Percentiles rank a stretch among this genome's conserved stretches.
These are phyloP conservation scores for Microdochium paspali DNA, from an alignment of 2,329 filamentous ascomycete genomes.

Conservation along the genomic window DNA sequence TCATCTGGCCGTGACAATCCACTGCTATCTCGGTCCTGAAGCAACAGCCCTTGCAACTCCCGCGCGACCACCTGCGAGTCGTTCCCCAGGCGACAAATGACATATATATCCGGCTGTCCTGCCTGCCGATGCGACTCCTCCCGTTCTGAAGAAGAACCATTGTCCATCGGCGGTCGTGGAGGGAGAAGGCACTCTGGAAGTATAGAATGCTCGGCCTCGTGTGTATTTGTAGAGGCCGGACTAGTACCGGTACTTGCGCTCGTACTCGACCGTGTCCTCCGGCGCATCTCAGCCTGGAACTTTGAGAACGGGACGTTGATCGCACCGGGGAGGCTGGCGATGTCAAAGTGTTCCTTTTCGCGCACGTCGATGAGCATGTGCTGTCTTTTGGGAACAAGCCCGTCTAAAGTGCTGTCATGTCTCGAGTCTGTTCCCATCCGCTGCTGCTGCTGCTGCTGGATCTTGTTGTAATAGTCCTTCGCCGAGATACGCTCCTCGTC, in stretches of 20 bases:
- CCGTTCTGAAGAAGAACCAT: neutral
- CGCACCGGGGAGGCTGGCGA: conserved; percentile 67
- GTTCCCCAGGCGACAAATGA: conserved; percentile 68
- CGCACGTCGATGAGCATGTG: conserved; percentile 73
- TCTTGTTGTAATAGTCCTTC: conserved; percentile 37
- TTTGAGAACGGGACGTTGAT: conserved; percentile 64
- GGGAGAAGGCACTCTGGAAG: too few species aligned
- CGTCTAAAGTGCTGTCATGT: too few species aligned
- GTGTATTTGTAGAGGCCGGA: too few species aligned
- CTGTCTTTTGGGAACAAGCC: too few species aligned
- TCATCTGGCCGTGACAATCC: too few species aligned
- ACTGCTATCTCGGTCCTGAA: conserved; percentile 28
- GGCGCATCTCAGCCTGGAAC: conserved; percentile 22
- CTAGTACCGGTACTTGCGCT: too few species aligned
- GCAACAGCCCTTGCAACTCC: conserved; percentile 53
- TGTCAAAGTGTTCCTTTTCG: conserved; percentile 74
- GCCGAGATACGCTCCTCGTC: conserved; percentile 61
- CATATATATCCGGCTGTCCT: conserved; percentile 43
- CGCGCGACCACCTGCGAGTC: conserved; percentile 65
- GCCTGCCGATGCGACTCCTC: conserved; percentile 27
- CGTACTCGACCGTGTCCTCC: conserved; percentile 7
- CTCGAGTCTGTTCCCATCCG: too few species aligned
- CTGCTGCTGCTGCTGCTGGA: neutral
- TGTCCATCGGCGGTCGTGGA: too few species aligned
- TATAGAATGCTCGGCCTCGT: too few species aligned